Base-by-base conservation (phyloP, 371 early-diverging fungal species). In the Basidiobolus meristosporus region DNA sequence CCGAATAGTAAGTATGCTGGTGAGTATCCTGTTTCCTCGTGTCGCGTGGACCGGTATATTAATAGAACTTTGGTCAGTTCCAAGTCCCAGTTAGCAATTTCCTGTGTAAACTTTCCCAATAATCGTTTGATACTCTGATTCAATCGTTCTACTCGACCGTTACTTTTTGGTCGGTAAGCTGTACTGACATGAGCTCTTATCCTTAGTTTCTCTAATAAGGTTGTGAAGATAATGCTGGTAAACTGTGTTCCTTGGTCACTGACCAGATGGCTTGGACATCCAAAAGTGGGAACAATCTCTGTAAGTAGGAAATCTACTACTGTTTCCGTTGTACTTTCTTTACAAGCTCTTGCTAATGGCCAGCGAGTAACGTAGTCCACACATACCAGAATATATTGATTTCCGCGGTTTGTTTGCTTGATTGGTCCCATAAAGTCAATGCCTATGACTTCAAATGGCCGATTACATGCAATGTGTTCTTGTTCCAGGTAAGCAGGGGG, bases 71-170 rank as follows among this genome's bases (percentile, higher is more conserved):
- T n/a, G n/a, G n/a, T n/a, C n/a, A n/a, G n/a, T n/a, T n/a, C n/a
- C n/a, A n/a, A n/a, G n/a, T n/a, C n/a, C n/a, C n/a, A n/a, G n/a
- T n/a, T n/a, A n/a, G n/a, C 17, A 16, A 3, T 2, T 3, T 10
- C 10, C 15, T 9, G 14, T 14, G 30, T 16, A 17, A 20, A 9
- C 29, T 45, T 46, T 11, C 28, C 40, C 14, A 48, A 19, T 12
- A 26, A 9, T 28, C 31, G 15, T 15, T 20, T 31, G 3, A 46
- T 14, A 7, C 46, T 56, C 29, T 48, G 38, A 39, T 56, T 59
- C 30, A 53, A 42, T 12, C 57, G 30, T 41, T 64, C 57, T 6
- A 47, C 46, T 18, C 52, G 38, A 1, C 55, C 57, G 47, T 55
- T 57, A 1, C 43, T 50, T 37, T 57, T 48, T 0, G 57, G 56